Percentiles rank a stretch among this genome's conserved stretches.
Conservation (phyloP, 768 basidiomycete species). For the Chiua virens region DNA sequence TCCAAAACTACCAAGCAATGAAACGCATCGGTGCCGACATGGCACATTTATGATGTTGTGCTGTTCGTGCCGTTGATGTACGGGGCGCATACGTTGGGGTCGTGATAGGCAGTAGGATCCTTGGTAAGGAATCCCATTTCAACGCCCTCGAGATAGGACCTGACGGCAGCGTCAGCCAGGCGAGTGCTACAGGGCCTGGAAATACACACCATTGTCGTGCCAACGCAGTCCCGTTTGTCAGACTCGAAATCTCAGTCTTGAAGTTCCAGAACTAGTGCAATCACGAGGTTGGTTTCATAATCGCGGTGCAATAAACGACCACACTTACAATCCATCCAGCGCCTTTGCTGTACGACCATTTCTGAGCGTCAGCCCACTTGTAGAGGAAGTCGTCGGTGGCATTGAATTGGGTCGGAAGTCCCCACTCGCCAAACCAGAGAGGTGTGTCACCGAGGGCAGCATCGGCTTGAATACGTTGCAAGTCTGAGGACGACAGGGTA, state of each 20-base stretch:
- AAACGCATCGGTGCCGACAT: no score
- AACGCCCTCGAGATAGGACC: constrained; percentile 71
- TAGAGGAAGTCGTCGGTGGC: constrained; percentile 60
- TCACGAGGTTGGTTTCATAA: no score
- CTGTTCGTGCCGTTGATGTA: constrained; percentile 34
- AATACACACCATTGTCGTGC: constrained; percentile 61
- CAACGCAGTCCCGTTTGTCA: constrained; percentile 44
- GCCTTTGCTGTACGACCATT: constrained; percentile 57
- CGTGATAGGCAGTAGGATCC: constrained; percentile 55
- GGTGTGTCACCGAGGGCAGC: constrained; percentile 45
- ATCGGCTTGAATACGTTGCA: constrained; percentile 53
- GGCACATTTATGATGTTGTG: constrained; percentile 7
- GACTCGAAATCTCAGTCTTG: constrained; percentile 58
- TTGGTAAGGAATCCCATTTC: constrained; percentile 57
- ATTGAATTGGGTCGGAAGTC: constrained; percentile 62
- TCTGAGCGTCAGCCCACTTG: constrained; percentile 78
- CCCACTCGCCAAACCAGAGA: constrained; percentile 61
- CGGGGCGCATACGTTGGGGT: constrained; percentile 63
- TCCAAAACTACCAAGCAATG: no score
- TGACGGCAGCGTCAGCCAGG: constrained; percentile 22
- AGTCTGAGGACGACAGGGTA: constrained; percentile 42
- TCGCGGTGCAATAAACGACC: not conserved
- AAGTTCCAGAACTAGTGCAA: constrained; percentile 65
- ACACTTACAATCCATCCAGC: constrained; percentile 66
- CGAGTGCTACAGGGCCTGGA: not conserved